Base-by-base conservation (phyloP, 305 asterid species). In the Solanum aculeatissimum region DNA sequence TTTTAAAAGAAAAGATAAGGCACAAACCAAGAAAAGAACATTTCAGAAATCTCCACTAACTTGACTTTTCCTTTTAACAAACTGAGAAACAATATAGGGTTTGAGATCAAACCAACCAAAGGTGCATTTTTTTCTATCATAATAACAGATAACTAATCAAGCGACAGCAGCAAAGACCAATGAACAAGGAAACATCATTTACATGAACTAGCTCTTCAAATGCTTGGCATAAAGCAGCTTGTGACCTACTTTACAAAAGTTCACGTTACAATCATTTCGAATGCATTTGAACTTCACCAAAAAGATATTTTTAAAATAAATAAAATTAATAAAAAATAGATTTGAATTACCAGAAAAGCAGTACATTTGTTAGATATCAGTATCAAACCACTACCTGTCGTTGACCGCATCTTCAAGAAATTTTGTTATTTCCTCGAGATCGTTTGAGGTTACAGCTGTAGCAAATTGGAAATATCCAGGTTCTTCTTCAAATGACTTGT, bases 331-430 rank as follows among this genome's bases (percentile, higher is more conserved):
- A 35, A 38, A 15, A 19, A 84, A 43, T 43, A 12, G 6, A 81
- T 81, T 54, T 23, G 78, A 66, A 43, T 15, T 75, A 58, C 32
- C n/a, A 83, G 49, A 51, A 68, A 74, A 83, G 85, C 19, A 74
- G 68, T 29, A 78, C 25, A 51, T 29, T 51, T 49, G 18, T 77
- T 77, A 77, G 45, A 75, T 47, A 51, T 77, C 82, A 77, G 47
- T 77, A 32, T 51, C 82, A 2, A 53, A 29, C 10, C 57, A 77
- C 85, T 88, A 95, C 99, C 98, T 94, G 83, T 92, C 85, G 87
- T 90, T 94, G 86, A 97, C 98, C 65, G 98, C 93, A 88, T 93
- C 96, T 86, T 94, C 95, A 83, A 97, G 97, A 89, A 97, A 95
- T 75, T 90, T 92, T 80, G 96, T 97, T 89, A 97, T 97, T 91